Evolutionary conservation across 805 yeast species (phyloP).

Genomic region (Metschnikowia colocasiae): DNA sequence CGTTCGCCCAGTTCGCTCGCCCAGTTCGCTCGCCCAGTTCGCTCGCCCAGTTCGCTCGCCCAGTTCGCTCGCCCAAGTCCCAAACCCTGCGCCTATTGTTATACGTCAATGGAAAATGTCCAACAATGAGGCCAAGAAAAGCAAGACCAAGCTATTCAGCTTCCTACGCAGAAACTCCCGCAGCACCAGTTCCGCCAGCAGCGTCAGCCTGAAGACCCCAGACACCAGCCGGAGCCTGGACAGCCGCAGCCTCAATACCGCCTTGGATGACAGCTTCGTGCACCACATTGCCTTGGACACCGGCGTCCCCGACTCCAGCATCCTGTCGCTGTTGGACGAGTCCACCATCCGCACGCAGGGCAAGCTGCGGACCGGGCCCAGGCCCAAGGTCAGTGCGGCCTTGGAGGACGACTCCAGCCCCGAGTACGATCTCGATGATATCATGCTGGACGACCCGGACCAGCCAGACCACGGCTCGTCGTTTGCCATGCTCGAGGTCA

Average conservation of each 20-base stretch:
- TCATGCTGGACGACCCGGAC: conserved; percentile 18
- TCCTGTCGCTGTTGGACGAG: background rate
- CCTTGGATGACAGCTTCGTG: background rate
- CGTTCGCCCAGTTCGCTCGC: background rate
- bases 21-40: too few species aligned
- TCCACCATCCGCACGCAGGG: background rate
- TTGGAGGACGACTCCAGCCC: conserved; percentile 12
- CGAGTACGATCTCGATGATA: conserved; percentile 15
- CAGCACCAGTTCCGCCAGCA: background rate
- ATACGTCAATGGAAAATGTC: background rate
- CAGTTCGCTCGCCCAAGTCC: too few species aligned
- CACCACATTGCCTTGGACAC: background rate
- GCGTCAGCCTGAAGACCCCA: background rate
- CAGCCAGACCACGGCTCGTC: conserved; percentile 15
- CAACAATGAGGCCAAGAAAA: background rate
- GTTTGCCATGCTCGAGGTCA: conserved; percentile 16
- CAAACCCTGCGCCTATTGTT: background rate
- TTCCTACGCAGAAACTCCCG: background rate
- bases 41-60: too few species aligned
- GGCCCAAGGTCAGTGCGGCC: background rate
- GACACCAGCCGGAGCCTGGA: background rate
- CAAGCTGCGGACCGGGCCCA: background rate
- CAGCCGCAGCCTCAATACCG: background rate
- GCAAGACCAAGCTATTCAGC: background rate
- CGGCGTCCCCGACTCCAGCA: background rate